Base-by-base conservation (phyloP, 163 green algal genomes). In the Chloromonas sp. region DNA sequence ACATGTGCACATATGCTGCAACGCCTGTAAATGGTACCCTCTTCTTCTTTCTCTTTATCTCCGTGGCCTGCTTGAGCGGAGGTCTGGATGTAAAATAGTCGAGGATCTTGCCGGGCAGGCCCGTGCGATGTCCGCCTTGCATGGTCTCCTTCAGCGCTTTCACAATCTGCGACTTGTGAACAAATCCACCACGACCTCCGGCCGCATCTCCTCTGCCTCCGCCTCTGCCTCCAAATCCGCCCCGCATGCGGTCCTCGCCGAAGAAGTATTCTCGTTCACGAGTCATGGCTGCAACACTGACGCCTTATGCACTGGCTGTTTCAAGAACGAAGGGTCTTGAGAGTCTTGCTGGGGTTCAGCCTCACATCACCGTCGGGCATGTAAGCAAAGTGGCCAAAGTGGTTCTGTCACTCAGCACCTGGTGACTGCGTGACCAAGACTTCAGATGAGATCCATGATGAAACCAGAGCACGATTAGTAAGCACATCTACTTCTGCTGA, bases 111-210 rank as follows among this genome's bases (percentile, higher is more conserved):
- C 92, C 89, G 1, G 93, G 92, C 62, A 98, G 85, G 1, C 95
- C 95, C 0, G 95, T 98, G 58, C 87, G 92, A 84, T 98, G 94
- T 1, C 90, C 91, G 15, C 90, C 89, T 74, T 89, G 84, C 60
- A 98, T 92, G 1, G 86, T 90, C 85, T 97, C 94, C 82, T 96
- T 96, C 8, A 97, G 86, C 2, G 87, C 85, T 83, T 92, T 92
- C 5, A 91, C 84, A 11, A 71, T 58, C 58, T 81, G 70, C 11
- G 70, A 74, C 59, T 81, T 85, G 59, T 80, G 70, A 2, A 84
- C 81, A 60, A 79, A 84, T 11, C 81, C 81, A 61, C 70, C 81
- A 15, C 15, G 61, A 1, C 82, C 2, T 1, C 70, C 61, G 8
- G n/a, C n/a, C n/a, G 58, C 79, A 3, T 1, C 60, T 8, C 79